Percentiles rank a stretch among this genome's conserved stretches.
These are phyloP conservation scores for Eudorina sp. DNA, from an alignment of 139 green algal species.

Conservation along the genomic window DNA sequence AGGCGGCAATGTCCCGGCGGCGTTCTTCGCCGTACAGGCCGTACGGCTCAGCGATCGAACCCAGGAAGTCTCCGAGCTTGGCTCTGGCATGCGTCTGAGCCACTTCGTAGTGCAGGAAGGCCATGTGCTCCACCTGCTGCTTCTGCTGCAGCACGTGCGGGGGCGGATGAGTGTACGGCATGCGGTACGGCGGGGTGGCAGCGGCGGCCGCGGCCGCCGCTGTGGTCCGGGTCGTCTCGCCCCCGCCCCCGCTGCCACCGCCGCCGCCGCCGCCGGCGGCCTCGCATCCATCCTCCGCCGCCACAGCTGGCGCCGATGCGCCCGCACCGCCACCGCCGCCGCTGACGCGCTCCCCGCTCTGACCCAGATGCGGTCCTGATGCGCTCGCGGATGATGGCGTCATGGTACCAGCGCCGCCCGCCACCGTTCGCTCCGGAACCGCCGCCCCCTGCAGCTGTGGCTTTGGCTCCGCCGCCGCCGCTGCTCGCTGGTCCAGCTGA, in stretches of 20 bases:
- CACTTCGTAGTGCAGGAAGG: constrained; percentile 39
- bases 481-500: background rate
- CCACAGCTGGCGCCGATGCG: background rate
- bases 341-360: too few species aligned
- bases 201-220: background rate
- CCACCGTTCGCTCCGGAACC: too few species aligned
- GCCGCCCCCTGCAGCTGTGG: too few species aligned
- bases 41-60: background rate
- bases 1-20: background rate
- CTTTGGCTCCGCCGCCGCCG: too few species aligned
- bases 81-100: background rate
- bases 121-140: constrained; percentile 6
- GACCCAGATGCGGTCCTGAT: too few species aligned
- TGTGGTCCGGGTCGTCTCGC: background rate
- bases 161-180: background rate
- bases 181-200: background rate
- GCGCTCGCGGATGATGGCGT: too few species aligned
- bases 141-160: background rate
- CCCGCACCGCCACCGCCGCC: too few species aligned
- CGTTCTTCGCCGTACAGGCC: constrained; percentile 36
- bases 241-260: background rate
- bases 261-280: background rate
- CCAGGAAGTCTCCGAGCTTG: constrained; percentile 42
- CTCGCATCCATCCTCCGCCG: background rate
- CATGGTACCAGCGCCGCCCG: too few species aligned